Evolutionary conservation across 2,329 filamentous ascomycete genomes (phyloP), one percentile per base, ranked within the genome.

Genomic region (Rutstroemia sp.): DNA sequence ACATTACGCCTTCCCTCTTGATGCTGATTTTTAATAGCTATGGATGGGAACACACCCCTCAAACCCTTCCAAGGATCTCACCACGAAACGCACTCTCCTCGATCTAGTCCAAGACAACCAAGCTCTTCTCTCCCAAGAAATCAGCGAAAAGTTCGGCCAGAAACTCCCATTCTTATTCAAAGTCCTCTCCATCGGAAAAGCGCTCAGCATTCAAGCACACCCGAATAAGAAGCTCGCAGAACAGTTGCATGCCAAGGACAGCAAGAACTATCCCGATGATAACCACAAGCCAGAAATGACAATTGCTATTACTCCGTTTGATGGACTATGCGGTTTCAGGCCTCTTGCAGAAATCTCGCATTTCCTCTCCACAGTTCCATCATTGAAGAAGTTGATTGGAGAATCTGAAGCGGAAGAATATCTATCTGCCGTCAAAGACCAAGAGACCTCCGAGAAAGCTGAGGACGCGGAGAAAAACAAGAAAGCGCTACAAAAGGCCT

Each of bases 231-330:
- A 88, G 74, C 85, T 95, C 14, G 94, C 94, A 52, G 92, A 95
- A 74, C 77, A 90, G 70, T 78, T 99, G 30, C 94, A 97, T 71
- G 82, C 85, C 41, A 84, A 80, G 61, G 92, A 99, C 69, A 81
- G 91, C 49, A 90, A 90, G 74, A 95, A 99, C 77, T 99, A 99
- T 70, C 94, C 92, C 57, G 91, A 99, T 77, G 92, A 97, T 77
- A 99, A 99, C 76, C 94, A 99, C 79, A 99, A 99, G 76, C 94
- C 94, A 37, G 94, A 99, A 75, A 99, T 99, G 94, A 92, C 94
- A 61, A 96, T 99, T 71, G 94, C 94, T 60, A 87, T 99, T 67
- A 97, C 94, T 1, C 87, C 90, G 0, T 99, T 99, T 64, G 92
- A 97, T 70, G 94, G 94, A 0, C 81, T 99, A 37, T 99, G 94